phyloP scores from a whole-genome alignment of 148 eudicot genomes.

The Camellia sinensis region DNA sequence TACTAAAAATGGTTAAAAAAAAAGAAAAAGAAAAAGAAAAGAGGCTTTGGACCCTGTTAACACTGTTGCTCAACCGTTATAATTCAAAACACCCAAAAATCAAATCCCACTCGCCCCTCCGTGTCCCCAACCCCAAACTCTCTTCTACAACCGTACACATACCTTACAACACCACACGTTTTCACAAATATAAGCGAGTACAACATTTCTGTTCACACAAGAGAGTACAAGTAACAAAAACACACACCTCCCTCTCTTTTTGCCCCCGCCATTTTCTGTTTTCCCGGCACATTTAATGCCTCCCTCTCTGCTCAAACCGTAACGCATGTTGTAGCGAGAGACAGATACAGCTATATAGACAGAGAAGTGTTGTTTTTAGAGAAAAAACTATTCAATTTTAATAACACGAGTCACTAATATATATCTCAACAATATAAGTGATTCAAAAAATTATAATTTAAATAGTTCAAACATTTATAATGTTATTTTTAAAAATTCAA shows the following conservation, averaged over 20 bases:
- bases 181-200: not conserved
- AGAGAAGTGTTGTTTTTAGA: not conserved
- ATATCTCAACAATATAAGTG: too few species aligned
- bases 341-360: not conserved
- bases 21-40: not conserved
- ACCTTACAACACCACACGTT: not conserved
- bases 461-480: too few species aligned
- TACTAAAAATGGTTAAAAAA: too few species aligned
- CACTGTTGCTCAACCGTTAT: slow-evolving; percentile 13
- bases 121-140: too few species aligned
- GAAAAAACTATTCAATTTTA: not conserved
- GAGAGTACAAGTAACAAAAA: not conserved
- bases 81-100: not conserved
- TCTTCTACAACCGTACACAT: not conserved
- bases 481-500: too few species aligned
- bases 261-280: slow-evolving; percentile 25
- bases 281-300: slow-evolving; percentile 22
- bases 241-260: not conserved
- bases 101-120: not conserved
- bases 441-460: too few species aligned
- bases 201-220: not conserved
- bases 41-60: not conserved
- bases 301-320: not conserved
- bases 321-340: not conserved
- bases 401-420: too few species aligned